phyloP scores from a whole-genome alignment of 2,329 filamentous ascomycete genomes.

The Albophoma yamanashiensis region DNA sequence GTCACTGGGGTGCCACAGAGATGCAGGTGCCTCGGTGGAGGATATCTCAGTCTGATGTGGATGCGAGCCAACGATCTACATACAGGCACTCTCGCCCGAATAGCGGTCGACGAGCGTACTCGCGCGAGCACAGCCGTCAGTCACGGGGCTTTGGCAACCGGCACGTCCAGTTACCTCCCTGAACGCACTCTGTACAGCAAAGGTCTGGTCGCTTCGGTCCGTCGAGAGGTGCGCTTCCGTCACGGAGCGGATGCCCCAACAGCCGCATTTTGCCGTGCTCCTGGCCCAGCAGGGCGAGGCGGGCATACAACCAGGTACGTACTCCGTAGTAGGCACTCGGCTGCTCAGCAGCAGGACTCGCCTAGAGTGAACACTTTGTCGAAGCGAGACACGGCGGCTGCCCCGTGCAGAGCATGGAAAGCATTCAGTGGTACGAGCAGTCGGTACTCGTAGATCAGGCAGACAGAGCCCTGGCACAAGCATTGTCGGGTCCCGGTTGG shows the following conservation, averaged over 20 bases:
- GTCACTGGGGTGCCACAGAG: neutral
- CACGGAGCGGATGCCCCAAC: neutral
- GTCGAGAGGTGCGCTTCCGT: neutral
- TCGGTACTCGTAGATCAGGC: no score
- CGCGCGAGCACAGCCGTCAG: neutral
- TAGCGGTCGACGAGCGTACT: neutral
- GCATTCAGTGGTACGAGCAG: no score
- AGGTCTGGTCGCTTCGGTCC: neutral
- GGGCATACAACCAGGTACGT: neutral
- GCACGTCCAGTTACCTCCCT: neutral
- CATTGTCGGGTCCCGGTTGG: no score
- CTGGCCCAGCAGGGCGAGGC: neutral
- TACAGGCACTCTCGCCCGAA: neutral
- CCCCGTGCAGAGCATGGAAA: neutral
- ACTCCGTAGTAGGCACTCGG: neutral
- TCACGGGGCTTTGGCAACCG: neutral
- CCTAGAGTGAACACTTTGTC: neutral
- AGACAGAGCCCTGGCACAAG: no score
- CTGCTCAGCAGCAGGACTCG: neutral
- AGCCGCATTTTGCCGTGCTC: neutral
- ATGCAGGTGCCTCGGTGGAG: neutral
- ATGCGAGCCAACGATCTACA: neutral
- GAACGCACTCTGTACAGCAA: neutral
- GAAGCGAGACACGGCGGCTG: neutral
- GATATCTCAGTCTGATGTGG: neutral